Percentiles rank a stretch among this genome's conserved stretches.
Conservation (phyloP, 257 asterid species). For the Solanum acaule region DNA sequence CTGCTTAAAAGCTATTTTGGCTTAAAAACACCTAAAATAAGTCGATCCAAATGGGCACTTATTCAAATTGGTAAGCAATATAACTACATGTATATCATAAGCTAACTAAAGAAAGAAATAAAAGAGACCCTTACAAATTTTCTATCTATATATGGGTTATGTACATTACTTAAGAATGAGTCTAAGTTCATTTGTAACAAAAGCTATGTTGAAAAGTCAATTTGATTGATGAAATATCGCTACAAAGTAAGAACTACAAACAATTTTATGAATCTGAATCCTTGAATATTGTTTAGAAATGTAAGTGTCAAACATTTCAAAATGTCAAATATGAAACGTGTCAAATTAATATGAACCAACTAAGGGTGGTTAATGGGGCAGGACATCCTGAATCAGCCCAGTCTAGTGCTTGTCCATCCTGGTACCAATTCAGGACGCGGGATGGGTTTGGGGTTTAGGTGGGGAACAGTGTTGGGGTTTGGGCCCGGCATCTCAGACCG, state of each 20-base stretch:
- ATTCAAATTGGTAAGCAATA: not conserved
- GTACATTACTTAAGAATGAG: not conserved
- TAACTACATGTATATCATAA: not conserved
- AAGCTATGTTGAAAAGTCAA: not conserved
- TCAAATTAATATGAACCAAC: not conserved
- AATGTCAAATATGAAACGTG: not conserved
- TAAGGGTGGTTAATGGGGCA: not conserved
- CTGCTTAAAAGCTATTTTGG: too few relatives aligned
- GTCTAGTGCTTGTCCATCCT: not conserved
- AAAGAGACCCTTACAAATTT: not conserved
- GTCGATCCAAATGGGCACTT: too few relatives aligned
- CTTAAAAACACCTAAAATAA: too few relatives aligned
- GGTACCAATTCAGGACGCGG: not conserved
- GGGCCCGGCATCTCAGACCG: not conserved
- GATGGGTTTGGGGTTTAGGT: not conserved
- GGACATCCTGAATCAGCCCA: not conserved
- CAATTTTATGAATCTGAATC: not conserved
- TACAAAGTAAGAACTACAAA: not conserved
- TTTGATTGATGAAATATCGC: not conserved
- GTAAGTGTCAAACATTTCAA: not conserved
- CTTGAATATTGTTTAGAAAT: not conserved
- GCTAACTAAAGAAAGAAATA: not conserved
- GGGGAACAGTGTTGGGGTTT: not conserved
- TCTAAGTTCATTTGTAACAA: not conserved
- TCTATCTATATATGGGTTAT: not conserved